Evolutionary conservation across 2,329 filamentous ascomycete genomes (phyloP).

Genomic region (Dryadomyces sulphureus): DNA sequence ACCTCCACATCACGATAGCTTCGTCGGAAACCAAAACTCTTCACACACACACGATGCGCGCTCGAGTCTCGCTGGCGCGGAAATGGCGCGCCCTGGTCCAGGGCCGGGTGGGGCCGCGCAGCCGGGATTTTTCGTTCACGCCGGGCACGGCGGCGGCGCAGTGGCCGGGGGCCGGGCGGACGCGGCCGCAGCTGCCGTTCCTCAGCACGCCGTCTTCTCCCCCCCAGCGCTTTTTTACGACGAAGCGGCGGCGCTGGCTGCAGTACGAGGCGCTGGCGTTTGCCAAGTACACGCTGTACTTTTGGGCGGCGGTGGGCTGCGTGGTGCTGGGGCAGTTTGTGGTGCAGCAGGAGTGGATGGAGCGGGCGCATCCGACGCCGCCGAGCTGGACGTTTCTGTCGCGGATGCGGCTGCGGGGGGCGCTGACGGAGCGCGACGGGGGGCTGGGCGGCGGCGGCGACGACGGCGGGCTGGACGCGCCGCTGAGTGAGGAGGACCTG

Average conservation of each 20-base stretch:
- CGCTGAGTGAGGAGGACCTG: neutral
- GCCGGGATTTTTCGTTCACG: conserved; percentile 4
- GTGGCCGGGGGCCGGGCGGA: conserved; percentile 2
- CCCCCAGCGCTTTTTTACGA: conserved; percentile 68
- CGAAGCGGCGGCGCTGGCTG: conserved; percentile 56
- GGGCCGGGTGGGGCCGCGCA: neutral
- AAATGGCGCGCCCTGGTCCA: neutral
- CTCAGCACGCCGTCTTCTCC: no score
- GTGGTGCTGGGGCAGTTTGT: conserved; percentile 47
- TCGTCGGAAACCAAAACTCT: neutral
- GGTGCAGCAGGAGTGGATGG: conserved; percentile 57
- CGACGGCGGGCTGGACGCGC: conserved; percentile 8
- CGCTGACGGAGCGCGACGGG: conserved; percentile 34
- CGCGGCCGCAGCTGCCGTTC: conserved; percentile 32
- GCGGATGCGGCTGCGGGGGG: conserved; percentile 51
- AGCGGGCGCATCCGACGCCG: conserved; percentile 66
- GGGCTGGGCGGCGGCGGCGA: conserved; percentile 33
- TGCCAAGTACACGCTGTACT: conserved; percentile 48
- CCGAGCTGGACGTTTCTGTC: conserved; percentile 66
- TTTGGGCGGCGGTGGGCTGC: conserved; percentile 50
- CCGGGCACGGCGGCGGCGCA: neutral
- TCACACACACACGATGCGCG: neutral
- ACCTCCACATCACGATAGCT: no score
- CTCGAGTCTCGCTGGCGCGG: neutral
- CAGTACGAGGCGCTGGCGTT: conserved; percentile 56